phyloP scores from a whole-genome alignment of 495 filamentous ascomycete genomes.

The Elasticomyces elasticus region DNA sequence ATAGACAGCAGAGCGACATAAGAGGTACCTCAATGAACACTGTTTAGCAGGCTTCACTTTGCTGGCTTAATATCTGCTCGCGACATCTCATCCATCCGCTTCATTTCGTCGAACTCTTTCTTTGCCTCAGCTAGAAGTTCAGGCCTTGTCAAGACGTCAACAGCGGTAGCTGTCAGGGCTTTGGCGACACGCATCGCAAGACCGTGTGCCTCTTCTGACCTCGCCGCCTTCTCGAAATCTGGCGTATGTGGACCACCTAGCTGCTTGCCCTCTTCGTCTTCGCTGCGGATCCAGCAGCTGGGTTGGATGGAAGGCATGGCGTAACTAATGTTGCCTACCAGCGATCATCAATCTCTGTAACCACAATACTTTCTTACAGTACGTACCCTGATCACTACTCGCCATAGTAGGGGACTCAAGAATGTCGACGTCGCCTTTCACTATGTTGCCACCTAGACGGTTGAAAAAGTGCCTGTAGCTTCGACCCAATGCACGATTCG shows the following conservation, averaged over 20 bases:
- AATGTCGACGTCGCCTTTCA: slow-evolving; percentile 39
- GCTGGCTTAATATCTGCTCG: too few species aligned
- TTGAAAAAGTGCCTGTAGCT: slow-evolving; percentile 14
- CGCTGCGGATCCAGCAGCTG: slow-evolving; percentile 44
- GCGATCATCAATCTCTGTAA: background rate
- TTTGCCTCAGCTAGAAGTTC: slow-evolving; percentile 36
- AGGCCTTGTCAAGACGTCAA: slow-evolving; percentile 42
- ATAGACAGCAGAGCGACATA: background rate
- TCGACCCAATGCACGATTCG: slow-evolving; percentile 45
- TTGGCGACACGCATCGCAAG: slow-evolving; percentile 47
- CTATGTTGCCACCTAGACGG: slow-evolving; percentile 36
- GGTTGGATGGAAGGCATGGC: slow-evolving; percentile 51
- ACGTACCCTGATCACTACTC: slow-evolving; percentile 39
- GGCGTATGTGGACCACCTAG: slow-evolving; percentile 42
- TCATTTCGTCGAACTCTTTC: slow-evolving; percentile 19
- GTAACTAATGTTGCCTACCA: slow-evolving; percentile 48
- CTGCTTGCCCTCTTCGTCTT: slow-evolving; percentile 12
- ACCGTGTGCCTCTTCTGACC: slow-evolving; percentile 44
- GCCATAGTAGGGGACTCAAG: slow-evolving; percentile 36
- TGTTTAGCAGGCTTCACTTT: too few species aligned
- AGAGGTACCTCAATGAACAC: too few species aligned
- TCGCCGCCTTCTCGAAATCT: slow-evolving; percentile 47
- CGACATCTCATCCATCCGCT: background rate
- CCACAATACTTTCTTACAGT: background rate
- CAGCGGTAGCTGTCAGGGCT: slow-evolving; percentile 43